Base-by-base conservation (phyloP, 2,329 filamentous ascomycete genomes). In the Xylaria sp. region DNA sequence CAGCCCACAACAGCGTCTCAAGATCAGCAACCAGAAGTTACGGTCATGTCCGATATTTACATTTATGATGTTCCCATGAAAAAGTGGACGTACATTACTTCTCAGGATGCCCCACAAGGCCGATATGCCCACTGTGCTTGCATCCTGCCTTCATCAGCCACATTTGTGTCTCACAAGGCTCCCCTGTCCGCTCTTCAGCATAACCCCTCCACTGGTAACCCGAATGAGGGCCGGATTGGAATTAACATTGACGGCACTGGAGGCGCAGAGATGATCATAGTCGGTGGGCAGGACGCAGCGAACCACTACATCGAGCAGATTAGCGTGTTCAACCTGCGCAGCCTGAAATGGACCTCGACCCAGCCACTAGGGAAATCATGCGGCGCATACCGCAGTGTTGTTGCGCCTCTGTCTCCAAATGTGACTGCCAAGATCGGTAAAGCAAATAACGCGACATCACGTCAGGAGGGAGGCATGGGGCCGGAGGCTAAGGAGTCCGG, bases 221-320 rank as follows among this genome's bases (percentile, higher is more conserved):
- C 92, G 2, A 95, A 97, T 73, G 91, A 95, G 72, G 94, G 94
- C 15, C 87, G 90, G 3, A 88, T 97, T 59, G 94, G 94, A 2
- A 89, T 97, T 60, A 90, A 90, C 65, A 88, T 98, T 62, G 93
- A 99, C 75, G 94, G 95, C 0, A 87, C 87, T 19, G 95, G 95
- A 15, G 95, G 95, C 31, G 92, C 95, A 1, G 94, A 99, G 75
- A 97, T 99, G 94, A 86, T 99, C 5, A 90, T 99, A 13, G 93
- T 98, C 7, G 95, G 95, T 62, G 95, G 95, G 0, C 95, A 99
- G 76, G 95, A 99, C 73, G 95, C 91, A 55, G 90, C 90, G n/a
- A 99, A 99, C 75, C 93, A 97, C 75, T 99, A 99, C 73, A 99
- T 99, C 68, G 94, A 99, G 76, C 93, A 99, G 77, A 96, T 99